Conservation (phyloP, 768 basidiomycete species). For the Termitomyces sp. region DNA sequence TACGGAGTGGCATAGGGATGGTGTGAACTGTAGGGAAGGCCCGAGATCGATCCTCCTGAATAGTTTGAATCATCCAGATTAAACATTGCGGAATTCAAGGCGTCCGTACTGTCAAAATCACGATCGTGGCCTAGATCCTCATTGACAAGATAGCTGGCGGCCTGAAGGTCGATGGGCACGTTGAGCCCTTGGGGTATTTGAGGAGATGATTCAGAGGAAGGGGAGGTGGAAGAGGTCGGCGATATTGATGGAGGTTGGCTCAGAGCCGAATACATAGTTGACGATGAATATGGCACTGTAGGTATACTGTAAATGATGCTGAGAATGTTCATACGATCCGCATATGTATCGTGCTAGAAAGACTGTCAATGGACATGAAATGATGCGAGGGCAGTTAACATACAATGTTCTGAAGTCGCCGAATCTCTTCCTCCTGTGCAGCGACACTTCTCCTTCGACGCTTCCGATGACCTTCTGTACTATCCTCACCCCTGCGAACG, state of each 20-base stretch:
- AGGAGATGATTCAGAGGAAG: constrained; percentile 48
- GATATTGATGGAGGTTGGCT: constrained; percentile 19
- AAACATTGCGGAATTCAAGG: constrained; percentile 49
- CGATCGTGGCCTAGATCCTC: constrained; percentile 23
- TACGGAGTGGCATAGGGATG: constrained; percentile 58
- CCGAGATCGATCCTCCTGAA: constrained; percentile 27
- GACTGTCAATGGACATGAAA: constrained; percentile 10
- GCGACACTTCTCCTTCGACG: constrained; percentile 73
- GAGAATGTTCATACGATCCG: constrained; percentile 91
- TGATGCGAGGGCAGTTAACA: constrained; percentile 31
- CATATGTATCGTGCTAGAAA: constrained; percentile 88
- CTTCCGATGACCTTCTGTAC: constrained; percentile 57
- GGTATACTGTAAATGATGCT: constrained; percentile 88
- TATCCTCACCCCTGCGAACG: constrained; percentile 83
- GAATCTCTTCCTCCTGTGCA: constrained; percentile 90
- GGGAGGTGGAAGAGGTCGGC: constrained; percentile 44
- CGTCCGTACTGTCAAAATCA: constrained; percentile 38
- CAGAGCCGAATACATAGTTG: constrained; percentile 42
- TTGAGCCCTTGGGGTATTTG: constrained; percentile 37
- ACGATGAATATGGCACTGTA: constrained; percentile 64
- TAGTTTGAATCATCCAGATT: constrained; percentile 35
- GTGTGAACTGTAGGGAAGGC: constrained; percentile 30
- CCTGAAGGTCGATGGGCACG: constrained; percentile 37
- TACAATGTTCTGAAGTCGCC: constrained; percentile 84
- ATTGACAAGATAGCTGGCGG: constrained; percentile 18